Evolutionary conservation across 2,329 filamentous ascomycete genomes (phyloP), one percentile per base, ranked within the genome.

Genomic region (Neofusicoccum ribis): DNA sequence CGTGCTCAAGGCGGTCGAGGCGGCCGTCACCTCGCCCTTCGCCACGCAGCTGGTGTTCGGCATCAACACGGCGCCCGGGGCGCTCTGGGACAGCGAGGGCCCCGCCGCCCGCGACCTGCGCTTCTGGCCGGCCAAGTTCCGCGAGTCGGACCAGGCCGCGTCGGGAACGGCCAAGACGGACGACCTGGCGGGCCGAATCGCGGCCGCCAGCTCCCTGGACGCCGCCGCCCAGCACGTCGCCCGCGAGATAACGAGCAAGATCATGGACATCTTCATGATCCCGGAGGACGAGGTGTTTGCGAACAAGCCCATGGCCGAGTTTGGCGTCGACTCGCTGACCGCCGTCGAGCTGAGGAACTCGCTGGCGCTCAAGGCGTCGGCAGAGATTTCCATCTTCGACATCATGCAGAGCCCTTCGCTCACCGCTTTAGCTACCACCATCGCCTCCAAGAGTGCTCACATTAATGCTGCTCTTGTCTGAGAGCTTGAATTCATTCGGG

Each of bases 311-410:
- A 15, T 66, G 27, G 12, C 36, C 34, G 27, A 39, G 9, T 65
- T 67, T 12, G 72, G 72, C 12, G 67, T 73, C 7, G 72, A 73
- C 59, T 72, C 70, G 7, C 60, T 73, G 5, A 66, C 71, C 2
- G 70, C 71, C 9, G 67, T 73, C 4, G 70, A 72, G 62, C 60
- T 73, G 47, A 63, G 70, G 1, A 72, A 69, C 58, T 68, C 67
- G 68, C 67, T 71, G 43, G n/a, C 67, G 0, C 67, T 23, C 23
- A 23, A 23, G 23, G 23, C 23, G 23, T 23, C 23, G 3, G 23
- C 67, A 17, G 65, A 69, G 27, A 59, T 72, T 0, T 67, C 69
- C 5, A 67, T 71, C 0, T 60, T 72, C 4, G 68, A 69, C 15
- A 52, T 72, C 11, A 43, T 63, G 31, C 66, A 68, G 65, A 68